Percentiles rank a stretch among this genome's conserved stretches.
phyloP scores from a whole-genome alignment of 306 rosid species.

The Astragalus membranaceus region DNA sequence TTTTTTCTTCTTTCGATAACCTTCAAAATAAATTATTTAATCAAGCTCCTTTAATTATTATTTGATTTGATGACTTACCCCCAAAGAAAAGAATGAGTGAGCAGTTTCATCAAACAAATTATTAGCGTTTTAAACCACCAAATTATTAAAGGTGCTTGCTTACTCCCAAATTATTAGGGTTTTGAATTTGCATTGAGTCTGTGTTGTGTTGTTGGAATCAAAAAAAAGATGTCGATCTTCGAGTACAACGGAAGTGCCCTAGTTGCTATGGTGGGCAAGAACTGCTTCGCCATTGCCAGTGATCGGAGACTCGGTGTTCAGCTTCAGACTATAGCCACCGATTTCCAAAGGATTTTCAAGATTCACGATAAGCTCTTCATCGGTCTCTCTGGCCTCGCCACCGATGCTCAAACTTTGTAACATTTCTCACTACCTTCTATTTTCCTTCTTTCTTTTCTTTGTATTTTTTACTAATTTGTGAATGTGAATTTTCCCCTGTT shows the following conservation, averaged over 20 bases:
- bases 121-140: too few species aligned
- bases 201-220: not conserved
- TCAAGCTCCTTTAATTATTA: too few species aligned
- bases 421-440: not conserved
- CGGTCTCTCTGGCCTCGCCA: conserved; percentile 92
- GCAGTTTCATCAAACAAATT: not conserved
- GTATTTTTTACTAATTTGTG: not conserved
- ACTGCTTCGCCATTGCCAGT: conserved; percentile 95
- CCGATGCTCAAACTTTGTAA: conserved; percentile 90
- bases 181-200: not conserved
- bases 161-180: too few species aligned
- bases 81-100: not conserved
- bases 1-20: too few species aligned
- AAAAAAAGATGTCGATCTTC: conserved; percentile 53
- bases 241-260: conserved; percentile 98
- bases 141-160: too few species aligned
- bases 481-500: too few species aligned
- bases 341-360: conserved; percentile 74
- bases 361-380: conserved; percentile 72
- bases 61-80: not conserved
- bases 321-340: conserved; percentile 94
- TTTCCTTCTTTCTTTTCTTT: not conserved
- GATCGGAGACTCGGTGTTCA: conserved; percentile 97
- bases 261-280: conserved; percentile 94
- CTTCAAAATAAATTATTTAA: too few species aligned